phyloP scores from a whole-genome alignment of 2,329 filamentous ascomycete genomes.

The Westerdykella aurantiaca region DNA sequence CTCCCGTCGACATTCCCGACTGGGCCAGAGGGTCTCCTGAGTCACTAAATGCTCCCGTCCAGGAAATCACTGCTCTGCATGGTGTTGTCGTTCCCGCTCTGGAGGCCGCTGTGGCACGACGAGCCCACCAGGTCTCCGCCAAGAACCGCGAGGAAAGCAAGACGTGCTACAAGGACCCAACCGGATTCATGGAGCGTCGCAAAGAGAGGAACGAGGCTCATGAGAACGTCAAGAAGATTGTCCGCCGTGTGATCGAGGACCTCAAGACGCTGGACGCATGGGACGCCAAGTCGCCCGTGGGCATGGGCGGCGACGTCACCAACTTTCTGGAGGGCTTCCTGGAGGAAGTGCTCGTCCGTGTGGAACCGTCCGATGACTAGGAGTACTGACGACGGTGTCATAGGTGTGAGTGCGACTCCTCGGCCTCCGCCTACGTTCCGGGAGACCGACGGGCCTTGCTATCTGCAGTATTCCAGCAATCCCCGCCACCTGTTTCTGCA shows the following conservation, averaged over 20 bases:
- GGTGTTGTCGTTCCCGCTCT: slow-evolving; percentile 91
- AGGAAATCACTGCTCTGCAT: slow-evolving; percentile 77
- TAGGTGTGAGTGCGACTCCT: no score
- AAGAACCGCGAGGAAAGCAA: slow-evolving; percentile 36
- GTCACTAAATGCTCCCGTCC: slow-evolving; percentile 24
- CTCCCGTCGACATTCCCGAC: slow-evolving; percentile 49
- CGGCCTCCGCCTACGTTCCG: no score
- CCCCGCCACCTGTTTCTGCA: no score
- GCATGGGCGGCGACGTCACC: slow-evolving; percentile 86
- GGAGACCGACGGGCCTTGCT: no score
- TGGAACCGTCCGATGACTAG: slow-evolving; percentile 74
- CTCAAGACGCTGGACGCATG: slow-evolving; percentile 87
- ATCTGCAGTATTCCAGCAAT: no score
- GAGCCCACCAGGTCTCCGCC: slow-evolving; percentile 55
- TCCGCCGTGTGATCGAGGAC: slow-evolving; percentile 73
- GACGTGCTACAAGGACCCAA: slow-evolving; percentile 56
- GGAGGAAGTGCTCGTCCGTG: slow-evolving; percentile 86
- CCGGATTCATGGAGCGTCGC: slow-evolving; percentile 36
- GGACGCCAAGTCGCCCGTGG: slow-evolving; percentile 80
- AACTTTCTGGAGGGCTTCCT: slow-evolving; percentile 87
- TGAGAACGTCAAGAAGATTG: slow-evolving; percentile 73
- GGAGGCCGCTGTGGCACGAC: slow-evolving; percentile 81
- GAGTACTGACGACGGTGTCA: no score
- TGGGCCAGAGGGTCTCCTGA: slow-evolving; percentile 29
- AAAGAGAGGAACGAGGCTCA: slow-evolving; percentile 57